Evolutionary conservation across 768 basidiomycete genomes (phyloP).

Genomic region (Tephrocybe rancida): DNA sequence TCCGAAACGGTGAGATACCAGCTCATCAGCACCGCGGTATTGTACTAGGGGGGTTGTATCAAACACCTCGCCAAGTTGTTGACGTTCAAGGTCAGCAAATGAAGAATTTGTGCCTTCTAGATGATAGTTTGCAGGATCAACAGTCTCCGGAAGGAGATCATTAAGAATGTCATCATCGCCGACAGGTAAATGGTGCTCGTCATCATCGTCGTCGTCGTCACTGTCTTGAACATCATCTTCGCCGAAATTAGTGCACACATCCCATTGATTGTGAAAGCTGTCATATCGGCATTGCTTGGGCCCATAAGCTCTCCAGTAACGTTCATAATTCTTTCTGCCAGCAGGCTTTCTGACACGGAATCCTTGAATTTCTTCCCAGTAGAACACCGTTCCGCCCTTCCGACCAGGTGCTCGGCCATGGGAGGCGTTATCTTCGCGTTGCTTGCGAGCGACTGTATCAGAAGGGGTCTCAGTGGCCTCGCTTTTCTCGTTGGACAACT

Average conservation of each 20-base stretch:
- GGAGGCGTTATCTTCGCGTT: conserved; percentile 1
- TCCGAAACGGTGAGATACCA: conserved; percentile 1
- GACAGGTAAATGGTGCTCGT: not conserved
- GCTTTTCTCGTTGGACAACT: not conserved
- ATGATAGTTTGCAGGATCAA: not conserved
- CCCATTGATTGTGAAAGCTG: conserved; percentile 22
- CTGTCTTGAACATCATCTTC: conserved; percentile 5
- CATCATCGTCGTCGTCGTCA: conserved; percentile 6
- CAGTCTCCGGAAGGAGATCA: not conserved
- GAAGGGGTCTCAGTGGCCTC: not conserved
- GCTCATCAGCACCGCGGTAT: not conserved
- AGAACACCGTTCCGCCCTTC: conserved; percentile 21
- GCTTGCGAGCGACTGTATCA: not conserved
- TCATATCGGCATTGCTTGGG: conserved; percentile 17
- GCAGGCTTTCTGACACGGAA: conserved; percentile 18
- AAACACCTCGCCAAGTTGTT: not conserved
- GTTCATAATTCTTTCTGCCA: conserved; percentile 8
- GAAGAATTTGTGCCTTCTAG: not conserved
- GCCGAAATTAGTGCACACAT: conserved; percentile 18
- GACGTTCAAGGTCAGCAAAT: not conserved
- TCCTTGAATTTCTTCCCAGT: conserved; percentile 23
- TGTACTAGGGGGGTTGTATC: not conserved
- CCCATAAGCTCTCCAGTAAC: conserved; percentile 18
- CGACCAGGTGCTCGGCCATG: conserved; percentile 12
- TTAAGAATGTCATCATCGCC: not conserved